Conservation (phyloP, 1,284 basidiomycete species). For the Kwoniella shivajii region DNA sequence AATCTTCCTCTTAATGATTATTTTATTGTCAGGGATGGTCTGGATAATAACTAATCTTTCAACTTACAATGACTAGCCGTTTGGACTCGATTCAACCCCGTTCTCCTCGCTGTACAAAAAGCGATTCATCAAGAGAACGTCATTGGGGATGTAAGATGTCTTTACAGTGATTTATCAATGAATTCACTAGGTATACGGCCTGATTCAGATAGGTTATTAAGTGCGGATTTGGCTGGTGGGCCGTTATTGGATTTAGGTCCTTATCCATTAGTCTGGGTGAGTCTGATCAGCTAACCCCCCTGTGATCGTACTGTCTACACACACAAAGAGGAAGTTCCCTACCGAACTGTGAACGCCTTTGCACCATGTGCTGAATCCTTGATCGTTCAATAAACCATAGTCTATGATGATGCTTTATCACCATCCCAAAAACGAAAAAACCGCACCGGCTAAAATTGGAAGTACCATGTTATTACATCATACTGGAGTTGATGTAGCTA, state of each 20-base stretch:
- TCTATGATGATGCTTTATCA: constrained; percentile 42
- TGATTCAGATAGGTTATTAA: constrained; percentile 51
- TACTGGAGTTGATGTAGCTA: constrained; percentile 50
- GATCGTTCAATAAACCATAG: constrained; percentile 5
- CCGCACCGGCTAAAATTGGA: constrained; percentile 35
- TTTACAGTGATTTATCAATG: constrained; percentile 47
- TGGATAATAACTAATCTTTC: constrained; percentile 6
- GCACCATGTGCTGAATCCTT: too few relatives aligned
- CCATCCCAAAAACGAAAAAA: constrained; percentile 40
- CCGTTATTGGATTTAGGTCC: constrained; percentile 57
- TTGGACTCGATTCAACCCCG: constrained; percentile 54
- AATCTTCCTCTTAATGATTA: background rate
- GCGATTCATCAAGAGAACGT: constrained; percentile 42
- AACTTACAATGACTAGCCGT: constrained; percentile 37
- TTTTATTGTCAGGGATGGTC: background rate
- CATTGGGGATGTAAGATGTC: constrained; percentile 47
- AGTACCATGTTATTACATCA: constrained; percentile 43
- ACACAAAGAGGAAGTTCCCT: too few relatives aligned
- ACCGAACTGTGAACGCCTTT: too few relatives aligned
- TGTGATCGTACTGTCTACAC: too few relatives aligned
- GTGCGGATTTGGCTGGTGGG: constrained; percentile 56
- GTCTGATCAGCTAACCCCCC: constrained; percentile 7
- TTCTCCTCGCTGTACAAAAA: constrained; percentile 46
- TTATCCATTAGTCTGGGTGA: constrained; percentile 44
- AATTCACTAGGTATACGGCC: constrained; percentile 21